Evolutionary conservation across 2,329 filamentous ascomycete species (phyloP), one percentile per base, ranked within the genome.

Genomic region (Dothidotthia symphoricarpi): DNA sequence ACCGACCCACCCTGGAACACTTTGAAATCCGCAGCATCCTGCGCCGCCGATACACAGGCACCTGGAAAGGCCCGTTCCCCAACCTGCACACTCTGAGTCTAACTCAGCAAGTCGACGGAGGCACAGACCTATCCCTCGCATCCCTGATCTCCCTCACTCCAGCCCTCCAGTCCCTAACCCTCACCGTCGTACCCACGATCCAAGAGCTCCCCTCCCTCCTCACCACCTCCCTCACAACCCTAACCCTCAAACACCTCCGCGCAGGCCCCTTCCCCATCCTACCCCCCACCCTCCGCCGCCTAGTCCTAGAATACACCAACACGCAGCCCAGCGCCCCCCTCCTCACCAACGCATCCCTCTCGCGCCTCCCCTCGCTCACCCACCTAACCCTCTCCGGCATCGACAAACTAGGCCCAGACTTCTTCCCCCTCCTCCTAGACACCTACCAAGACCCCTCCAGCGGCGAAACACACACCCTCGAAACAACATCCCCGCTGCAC

Each of bases 11-110:
- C 3, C 42, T 69, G 3, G 49, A 51, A 26, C 49, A 59, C 27
- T 48, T 56, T 2, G 49, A 57, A 3, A 61, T 63, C 24, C 32
- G 43, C 4, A 29, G 33, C 1, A 25, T 55, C 16, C 25, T 19
- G 17, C 17, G 4, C 15, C 10, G 11, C 16, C 15, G 19, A 17
- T 10, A 34, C 27, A 28, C n/a, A 16, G 30, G 31, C 13, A 28
- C 47, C 6, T 66, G 60, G 61, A 43, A 53, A 11, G 48, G 48
- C 6, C 47, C 59, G 4, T 51, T 60, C 16, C 49, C 52, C 2
- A 43, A 51, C 22, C 51, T 69, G 3, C 42, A 53, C 14, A 51
- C 45, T 4, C 38, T 66, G 4, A 42, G 32, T n/a, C n/a, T n/a
- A 15, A 30, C 4, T 15, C 13, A 15, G 2, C 9, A 11, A 25